Percentiles rank a stretch among this genome's conserved stretches.
Conservation (phyloP, 169 alveolate species). For the Plasmodium gallinaceum region DNA sequence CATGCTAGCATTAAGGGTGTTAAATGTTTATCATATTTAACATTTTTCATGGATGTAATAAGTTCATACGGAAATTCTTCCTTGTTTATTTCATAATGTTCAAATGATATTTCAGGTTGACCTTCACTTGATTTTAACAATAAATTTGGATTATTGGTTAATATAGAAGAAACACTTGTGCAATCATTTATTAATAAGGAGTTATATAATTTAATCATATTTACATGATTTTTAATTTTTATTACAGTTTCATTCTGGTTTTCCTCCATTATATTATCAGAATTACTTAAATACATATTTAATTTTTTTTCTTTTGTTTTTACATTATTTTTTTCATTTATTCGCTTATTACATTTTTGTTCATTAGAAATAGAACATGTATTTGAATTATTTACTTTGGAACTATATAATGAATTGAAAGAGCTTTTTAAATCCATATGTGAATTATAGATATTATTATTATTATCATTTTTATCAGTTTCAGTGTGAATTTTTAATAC, state of each 20-base stretch:
- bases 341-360: conserved; percentile 9
- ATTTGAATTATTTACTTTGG: conserved; percentile 4
- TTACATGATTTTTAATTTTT: conserved; percentile 45
- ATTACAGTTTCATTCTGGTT: conserved; percentile 21
- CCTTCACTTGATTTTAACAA: conserved; percentile 51
- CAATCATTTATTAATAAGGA: conserved; percentile 57
- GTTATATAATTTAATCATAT: conserved; percentile 63
- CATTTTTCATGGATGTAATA: conserved; percentile 64
- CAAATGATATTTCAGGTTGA: conserved; percentile 53
- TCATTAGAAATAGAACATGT: conserved; percentile 26
- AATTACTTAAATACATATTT: not conserved
- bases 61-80: conserved; percentile 57
- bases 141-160: conserved; percentile 37
- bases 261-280: conserved; percentile 24
- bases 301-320: conserved; percentile 9
- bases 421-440: conserved; percentile 2
- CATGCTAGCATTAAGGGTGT: conserved; percentile 87
- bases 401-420: not conserved
- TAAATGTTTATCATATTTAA: conserved; percentile 69
- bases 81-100: conserved; percentile 56
- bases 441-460: not conserved
- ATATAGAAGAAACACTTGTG: conserved; percentile 37
- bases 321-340: conserved; percentile 23
- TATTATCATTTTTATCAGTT: conserved; percentile 10
- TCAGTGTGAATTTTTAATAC: conserved; percentile 8